Conservation (phyloP, 2,329 filamentous ascomycete genomes). For the Aspergillus melleus region DNA sequence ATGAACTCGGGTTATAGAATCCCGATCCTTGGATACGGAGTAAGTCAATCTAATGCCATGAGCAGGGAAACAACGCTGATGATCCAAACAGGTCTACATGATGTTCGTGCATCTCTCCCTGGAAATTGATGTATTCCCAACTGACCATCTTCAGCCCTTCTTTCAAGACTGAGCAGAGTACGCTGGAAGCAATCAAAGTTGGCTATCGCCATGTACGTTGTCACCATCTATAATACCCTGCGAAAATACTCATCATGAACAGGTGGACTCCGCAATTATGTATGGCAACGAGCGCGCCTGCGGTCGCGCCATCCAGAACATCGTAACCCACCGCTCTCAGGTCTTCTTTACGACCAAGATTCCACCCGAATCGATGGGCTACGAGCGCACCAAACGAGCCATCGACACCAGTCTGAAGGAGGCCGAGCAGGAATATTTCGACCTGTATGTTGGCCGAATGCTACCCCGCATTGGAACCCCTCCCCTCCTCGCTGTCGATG, state of each 20-base stretch:
- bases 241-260: not conserved
- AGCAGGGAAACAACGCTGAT: not conserved
- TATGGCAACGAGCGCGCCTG: slow-evolving; percentile 71
- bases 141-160: slow-evolving; percentile 20
- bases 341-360: slow-evolving; percentile 82
- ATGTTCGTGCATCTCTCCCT: slow-evolving; percentile 23
- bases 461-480: not conserved
- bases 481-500: not conserved
- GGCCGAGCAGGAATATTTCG: slow-evolving; percentile 71
- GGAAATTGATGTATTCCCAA: not conserved
- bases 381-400: slow-evolving; percentile 65
- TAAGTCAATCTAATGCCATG: slow-evolving; percentile 33
- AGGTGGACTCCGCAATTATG: slow-evolving; percentile 63
- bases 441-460: slow-evolving; percentile 54
- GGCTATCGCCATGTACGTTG: slow-evolving; percentile 34
- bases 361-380: slow-evolving; percentile 62
- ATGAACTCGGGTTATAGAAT: slow-evolving; percentile 64
- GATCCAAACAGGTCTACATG: slow-evolving; percentile 29
- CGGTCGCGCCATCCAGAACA: slow-evolving; percentile 63
- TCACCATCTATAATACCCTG: not conserved
- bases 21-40: slow-evolving; percentile 60
- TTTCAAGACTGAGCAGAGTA: slow-evolving; percentile 26
- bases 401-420: slow-evolving; percentile 63
- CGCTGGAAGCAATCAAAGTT: slow-evolving; percentile 27
- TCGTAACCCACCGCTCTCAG: slow-evolving; percentile 62